These are phyloP conservation scores for Hyphopichia khmerensis DNA, from an alignment of 1,139 yeast genomes.

Conservation along the genomic window DNA sequence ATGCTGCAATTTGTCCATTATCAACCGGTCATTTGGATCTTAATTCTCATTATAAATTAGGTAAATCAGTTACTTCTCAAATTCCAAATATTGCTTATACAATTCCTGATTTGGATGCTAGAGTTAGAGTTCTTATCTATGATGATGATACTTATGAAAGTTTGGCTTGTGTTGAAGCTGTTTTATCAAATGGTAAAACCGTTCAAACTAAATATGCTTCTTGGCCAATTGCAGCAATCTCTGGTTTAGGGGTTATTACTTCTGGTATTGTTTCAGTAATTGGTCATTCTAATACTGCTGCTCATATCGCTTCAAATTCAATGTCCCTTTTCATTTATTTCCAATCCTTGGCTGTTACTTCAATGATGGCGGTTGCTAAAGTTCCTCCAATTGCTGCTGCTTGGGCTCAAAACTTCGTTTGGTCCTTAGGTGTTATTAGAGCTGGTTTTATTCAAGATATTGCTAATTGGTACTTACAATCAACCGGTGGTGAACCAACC, in stretches of 20 bases:
- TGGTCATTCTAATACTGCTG: constrained; percentile 92
- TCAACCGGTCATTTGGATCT: constrained; percentile 84
- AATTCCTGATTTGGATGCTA: constrained; percentile 92
- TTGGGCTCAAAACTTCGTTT: constrained; percentile 95
- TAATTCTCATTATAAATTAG: constrained; percentile 48
- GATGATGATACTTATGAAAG: constrained; percentile 38
- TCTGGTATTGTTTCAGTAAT: constrained; percentile 84
- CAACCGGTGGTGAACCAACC: constrained; percentile 92
- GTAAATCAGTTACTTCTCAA: constrained; percentile 39
- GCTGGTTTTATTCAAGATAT: constrained; percentile 81
- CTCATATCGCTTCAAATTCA: constrained; percentile 94
- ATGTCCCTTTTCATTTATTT: constrained; percentile 90
- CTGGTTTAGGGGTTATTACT: constrained; percentile 82
- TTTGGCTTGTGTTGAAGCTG: constrained; percentile 92
- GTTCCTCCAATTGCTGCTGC: constrained; percentile 98
- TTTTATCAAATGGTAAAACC: constrained; percentile 83
- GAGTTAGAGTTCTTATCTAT: constrained; percentile 72
- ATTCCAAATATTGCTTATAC: constrained; percentile 86
- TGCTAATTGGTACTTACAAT: constrained; percentile 90
- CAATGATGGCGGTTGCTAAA: constrained; percentile 93
- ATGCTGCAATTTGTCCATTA: constrained; percentile 71
- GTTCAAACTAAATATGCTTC: constrained; percentile 93
- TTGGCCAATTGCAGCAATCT: constrained; percentile 94
- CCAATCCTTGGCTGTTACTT: constrained; percentile 88
- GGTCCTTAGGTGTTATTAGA: constrained; percentile 91